Conservation (phyloP, 2,329 filamentous ascomycete genomes). For the Microdochium bolleyi region DNA sequence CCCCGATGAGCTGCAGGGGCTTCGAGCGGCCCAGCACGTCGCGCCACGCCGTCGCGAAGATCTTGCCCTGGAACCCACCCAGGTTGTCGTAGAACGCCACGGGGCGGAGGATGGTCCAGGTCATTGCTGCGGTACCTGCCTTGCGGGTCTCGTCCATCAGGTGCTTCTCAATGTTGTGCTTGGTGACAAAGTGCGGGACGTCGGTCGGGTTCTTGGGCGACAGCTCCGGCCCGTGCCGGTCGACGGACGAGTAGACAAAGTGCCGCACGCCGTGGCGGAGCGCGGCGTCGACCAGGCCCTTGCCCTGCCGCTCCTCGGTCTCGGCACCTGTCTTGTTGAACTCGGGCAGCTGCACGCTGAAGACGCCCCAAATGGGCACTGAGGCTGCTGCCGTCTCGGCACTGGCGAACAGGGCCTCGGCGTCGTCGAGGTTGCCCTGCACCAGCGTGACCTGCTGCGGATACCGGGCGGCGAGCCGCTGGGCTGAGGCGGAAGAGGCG, state of each 20-base stretch:
- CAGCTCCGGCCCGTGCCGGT: slow-evolving; percentile 44
- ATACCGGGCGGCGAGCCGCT: slow-evolving; percentile 34
- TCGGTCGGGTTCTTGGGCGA: slow-evolving; percentile 41
- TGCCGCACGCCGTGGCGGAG: slow-evolving; percentile 44
- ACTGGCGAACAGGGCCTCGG: slow-evolving; percentile 35
- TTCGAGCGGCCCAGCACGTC: slow-evolving; percentile 17
- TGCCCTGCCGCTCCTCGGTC: slow-evolving; percentile 44
- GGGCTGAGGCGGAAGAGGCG: slow-evolving; percentile 37
- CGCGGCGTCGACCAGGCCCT: slow-evolving; percentile 44
- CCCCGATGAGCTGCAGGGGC: slow-evolving; percentile 24
- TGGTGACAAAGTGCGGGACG: slow-evolving; percentile 52
- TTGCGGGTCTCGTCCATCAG: slow-evolving; percentile 21
- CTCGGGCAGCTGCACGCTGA: slow-evolving; percentile 44
- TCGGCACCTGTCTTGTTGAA: slow-evolving; percentile 10
- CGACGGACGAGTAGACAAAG: slow-evolving; percentile 55
- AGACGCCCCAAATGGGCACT: slow-evolving; percentile 48
- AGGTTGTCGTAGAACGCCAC: slow-evolving; percentile 33
- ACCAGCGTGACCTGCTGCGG: slow-evolving; percentile 41
- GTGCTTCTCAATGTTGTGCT: slow-evolving; percentile 53
- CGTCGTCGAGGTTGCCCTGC: slow-evolving; percentile 47
- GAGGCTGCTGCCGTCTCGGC: slow-evolving; percentile 16
- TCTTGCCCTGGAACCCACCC: slow-evolving; percentile 18
- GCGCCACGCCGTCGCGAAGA: slow-evolving; percentile 23
- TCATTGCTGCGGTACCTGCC: slow-evolving; percentile 11
- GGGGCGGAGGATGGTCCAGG: slow-evolving; percentile 27